phyloP scores from a whole-genome alignment of 371 early-diverging fungal genomes.

The Syncephalastrum racemosum region DNA sequence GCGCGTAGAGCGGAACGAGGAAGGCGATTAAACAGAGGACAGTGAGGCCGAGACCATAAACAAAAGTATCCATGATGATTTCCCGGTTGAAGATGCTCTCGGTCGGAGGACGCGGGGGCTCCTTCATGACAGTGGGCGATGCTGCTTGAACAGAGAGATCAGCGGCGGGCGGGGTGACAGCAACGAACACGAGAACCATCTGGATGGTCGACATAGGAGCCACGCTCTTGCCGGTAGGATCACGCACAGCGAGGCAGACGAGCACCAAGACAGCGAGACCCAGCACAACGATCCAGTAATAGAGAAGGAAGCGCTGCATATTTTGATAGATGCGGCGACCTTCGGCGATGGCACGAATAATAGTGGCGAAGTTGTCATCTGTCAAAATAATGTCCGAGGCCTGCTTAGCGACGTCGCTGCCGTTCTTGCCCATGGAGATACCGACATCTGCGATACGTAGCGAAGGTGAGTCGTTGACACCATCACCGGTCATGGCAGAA shows the following conservation, averaged over 20 bases:
- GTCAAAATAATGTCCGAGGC: constrained; percentile 85
- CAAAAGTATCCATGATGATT: constrained; percentile 20
- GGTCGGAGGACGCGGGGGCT: constrained; percentile 70
- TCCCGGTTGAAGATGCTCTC: constrained; percentile 57
- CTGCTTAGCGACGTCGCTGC: constrained; percentile 88
- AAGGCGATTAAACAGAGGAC: constrained; percentile 51
- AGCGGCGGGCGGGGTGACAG: constrained; percentile 72
- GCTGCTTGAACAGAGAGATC: constrained; percentile 77
- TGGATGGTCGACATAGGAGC: constrained; percentile 38
- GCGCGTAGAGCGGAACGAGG: constrained; percentile 55
- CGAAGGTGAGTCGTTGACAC: constrained; percentile 88
- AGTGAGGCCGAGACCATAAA: constrained; percentile 52
- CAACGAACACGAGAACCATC: constrained; percentile 29
- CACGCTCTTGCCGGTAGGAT: constrained; percentile 78
- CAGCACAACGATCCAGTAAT: constrained; percentile 61
- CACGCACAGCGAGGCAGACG: constrained; percentile 62
- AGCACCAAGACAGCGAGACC: constrained; percentile 48
- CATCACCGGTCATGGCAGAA: constrained; percentile 81
- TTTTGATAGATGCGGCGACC: constrained; percentile 87
- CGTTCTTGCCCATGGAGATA: constrained; percentile 85
- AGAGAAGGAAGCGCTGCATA: constrained; percentile 86
- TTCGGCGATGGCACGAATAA: constrained; percentile 76
- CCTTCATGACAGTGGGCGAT: constrained; percentile 74
- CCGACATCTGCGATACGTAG: constrained; percentile 88
- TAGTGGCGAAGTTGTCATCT: constrained; percentile 83